Evolutionary conservation across 192 early-diverging fungal species (phyloP), one percentile per base, ranked within the genome.

Genomic region (Funneliformis geosporum): DNA sequence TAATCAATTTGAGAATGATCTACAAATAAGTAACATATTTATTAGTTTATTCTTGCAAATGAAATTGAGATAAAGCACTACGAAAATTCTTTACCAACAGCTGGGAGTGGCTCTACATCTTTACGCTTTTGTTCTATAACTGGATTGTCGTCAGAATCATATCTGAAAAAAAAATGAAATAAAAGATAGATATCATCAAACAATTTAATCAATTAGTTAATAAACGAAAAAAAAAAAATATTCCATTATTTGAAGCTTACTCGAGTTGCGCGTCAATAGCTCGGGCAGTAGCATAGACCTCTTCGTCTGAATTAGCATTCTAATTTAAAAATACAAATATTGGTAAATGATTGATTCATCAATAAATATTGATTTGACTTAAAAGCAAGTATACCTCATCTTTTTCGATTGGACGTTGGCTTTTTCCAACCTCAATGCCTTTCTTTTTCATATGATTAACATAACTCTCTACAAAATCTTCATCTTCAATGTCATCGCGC

Each of bases 201-300:
- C n/a, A n/a, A n/a, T n/a, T n/a, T n/a, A n/a, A n/a, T n/a, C n/a
- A n/a, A n/a, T n/a, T 18, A 55, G 8, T 4, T 16, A 66, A 65
- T 8, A 27, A 27, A 80, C 70, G 14, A 5, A 11, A 47, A 47
- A 10, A 47, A 16, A 1, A 47, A 14, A 77, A 79, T 59, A n/a
- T 25, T 27, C 73, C 8, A 6, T 46, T 23, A 75, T 70, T 33
- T 82, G 76, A 77, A 83, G n/a, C 79, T 43, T 83, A 78, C 59
- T 88, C 83, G 2, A 83, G 50, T 46, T 84, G 82, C 14, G 82
- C 87, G 61, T 90, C 92, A 23, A 94, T 81, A 38, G 92, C 93
- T 12, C 88, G 82, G 5, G 94, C 94, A 23, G 94, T 91, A 5
- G 92, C 91, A 83, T 95, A 95, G 2, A 95, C 94, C 82, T 94